A percentile compares a stretch with the other conserved stretches of the same genome.
Conservation (phyloP, 1,284 basidiomycete genomes). For the Trichosporon coremiiforme region DNA sequence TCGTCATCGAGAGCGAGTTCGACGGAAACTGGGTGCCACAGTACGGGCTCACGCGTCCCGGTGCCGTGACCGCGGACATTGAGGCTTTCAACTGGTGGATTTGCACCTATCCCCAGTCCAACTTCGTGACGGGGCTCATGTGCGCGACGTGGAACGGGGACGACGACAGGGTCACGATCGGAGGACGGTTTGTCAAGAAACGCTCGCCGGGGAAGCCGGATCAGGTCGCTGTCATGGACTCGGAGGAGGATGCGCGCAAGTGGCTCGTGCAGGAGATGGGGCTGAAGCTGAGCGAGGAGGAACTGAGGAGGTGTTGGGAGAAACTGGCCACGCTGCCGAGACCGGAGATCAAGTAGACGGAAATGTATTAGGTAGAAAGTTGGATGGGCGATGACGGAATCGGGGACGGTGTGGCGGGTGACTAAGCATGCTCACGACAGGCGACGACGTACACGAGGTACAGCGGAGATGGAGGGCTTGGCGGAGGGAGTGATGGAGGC, state of each 20-base stretch:
- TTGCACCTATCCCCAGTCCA: constrained; percentile 16
- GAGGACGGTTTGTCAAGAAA: neutral
- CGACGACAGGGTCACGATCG: neutral
- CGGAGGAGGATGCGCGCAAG: neutral
- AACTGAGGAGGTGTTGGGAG: neutral
- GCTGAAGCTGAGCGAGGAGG: neutral
- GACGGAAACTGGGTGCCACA: constrained; percentile 20
- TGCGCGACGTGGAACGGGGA: constrained; percentile 23
- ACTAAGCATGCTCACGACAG: no score
- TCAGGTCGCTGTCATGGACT: neutral
- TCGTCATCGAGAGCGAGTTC: constrained; percentile 20
- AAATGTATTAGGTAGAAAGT: no score
- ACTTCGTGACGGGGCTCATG: constrained; percentile 20
- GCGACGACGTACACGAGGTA: no score
- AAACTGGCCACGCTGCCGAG: constrained; percentile 3
- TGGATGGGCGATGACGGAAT: no score
- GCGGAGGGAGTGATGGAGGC: no score
- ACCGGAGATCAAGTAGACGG: neutral
- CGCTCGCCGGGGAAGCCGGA: neutral
- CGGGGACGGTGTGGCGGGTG: no score
- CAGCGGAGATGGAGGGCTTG: no score
- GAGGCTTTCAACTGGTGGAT: constrained; percentile 29
- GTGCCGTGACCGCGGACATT: constrained; percentile 23
- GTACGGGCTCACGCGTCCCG: constrained; percentile 22
- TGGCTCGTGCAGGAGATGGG: constrained; percentile 8